phyloP scores from a whole-genome alignment of 2,329 filamentous ascomycete species.

The Aspergillus japonicus region DNA sequence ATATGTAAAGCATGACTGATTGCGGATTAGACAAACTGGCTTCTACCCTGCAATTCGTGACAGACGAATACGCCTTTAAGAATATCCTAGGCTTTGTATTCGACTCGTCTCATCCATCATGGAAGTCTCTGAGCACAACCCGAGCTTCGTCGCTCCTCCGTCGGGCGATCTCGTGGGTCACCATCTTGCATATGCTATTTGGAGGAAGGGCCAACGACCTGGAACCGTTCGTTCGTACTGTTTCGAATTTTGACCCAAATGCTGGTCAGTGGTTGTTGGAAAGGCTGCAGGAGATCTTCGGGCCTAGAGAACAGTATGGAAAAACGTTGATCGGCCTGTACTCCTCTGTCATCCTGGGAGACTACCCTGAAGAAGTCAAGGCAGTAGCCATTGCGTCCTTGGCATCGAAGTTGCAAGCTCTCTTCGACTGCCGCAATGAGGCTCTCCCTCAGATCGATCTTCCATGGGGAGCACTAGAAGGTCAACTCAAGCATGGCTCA shows the following conservation, averaged over 20 bases:
- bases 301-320: constrained; percentile 22
- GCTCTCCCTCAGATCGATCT: constrained; percentile 23
- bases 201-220: constrained; percentile 20
- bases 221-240: constrained; percentile 22
- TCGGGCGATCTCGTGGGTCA: constrained; percentile 35
- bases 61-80: constrained; percentile 28
- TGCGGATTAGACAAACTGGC: constrained; percentile 18
- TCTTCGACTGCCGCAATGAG: constrained; percentile 23
- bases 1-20: constrained; percentile 7
- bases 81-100: constrained; percentile 28
- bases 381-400: constrained; percentile 32
- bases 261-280: constrained; percentile 37
- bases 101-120: constrained; percentile 26
- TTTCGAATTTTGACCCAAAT: constrained; percentile 35
- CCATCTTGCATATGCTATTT: constrained; percentile 25
- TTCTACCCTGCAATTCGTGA: constrained; percentile 23
- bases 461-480: constrained; percentile 29
- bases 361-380: constrained; percentile 29
- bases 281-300: constrained; percentile 28
- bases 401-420: constrained; percentile 31
- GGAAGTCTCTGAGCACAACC: constrained; percentile 28
- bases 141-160: constrained; percentile 38
- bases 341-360: constrained; percentile 28
- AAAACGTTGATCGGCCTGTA: constrained; percentile 31
- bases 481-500: constrained; percentile 25